Percentiles rank a stretch among this genome's conserved stretches.
These are phyloP conservation scores for Ogataea kodamae DNA, from an alignment of 805 yeast genomes.

Conservation along the genomic window DNA sequence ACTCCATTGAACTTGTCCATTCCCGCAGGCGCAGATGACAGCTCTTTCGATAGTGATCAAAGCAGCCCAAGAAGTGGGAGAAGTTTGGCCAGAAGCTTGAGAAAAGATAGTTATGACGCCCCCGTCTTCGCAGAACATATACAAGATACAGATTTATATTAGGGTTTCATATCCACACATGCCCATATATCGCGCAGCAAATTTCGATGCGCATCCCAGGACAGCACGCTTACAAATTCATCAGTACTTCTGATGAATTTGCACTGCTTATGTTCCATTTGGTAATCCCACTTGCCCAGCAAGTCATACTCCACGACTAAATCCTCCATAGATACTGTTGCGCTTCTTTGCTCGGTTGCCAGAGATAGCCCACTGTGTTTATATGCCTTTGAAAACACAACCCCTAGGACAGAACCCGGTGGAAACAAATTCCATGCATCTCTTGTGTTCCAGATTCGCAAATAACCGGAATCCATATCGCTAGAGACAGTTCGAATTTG, in stretches of 20 bases:
- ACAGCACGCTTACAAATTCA: conserved; percentile 16
- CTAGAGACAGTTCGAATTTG: conserved; percentile 9
- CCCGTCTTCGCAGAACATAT: conserved; percentile 23
- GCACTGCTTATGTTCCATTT: conserved; percentile 19
- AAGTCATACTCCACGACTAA: conserved; percentile 19
- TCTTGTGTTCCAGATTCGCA: conserved; percentile 24
- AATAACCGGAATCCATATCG: conserved; percentile 16
- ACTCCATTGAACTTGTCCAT: conserved; percentile 33
- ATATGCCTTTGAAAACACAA: conserved; percentile 15
- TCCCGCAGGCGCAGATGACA: conserved; percentile 19
- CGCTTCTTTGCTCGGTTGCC: conserved; percentile 19
- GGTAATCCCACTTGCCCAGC: conserved; percentile 22
- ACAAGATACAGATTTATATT: conserved; percentile 21
- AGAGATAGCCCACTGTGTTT: conserved; percentile 23
- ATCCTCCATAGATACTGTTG: conserved; percentile 11
- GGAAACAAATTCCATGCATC: conserved; percentile 25
- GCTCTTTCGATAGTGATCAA: conserved; percentile 20
- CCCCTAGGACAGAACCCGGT: conserved; percentile 12
- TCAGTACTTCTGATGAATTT: conserved; percentile 15
- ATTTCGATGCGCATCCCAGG: conserved; percentile 19
- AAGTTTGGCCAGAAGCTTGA: conserved; percentile 2
- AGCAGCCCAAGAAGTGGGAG: conserved; percentile 5
- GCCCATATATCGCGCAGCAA: conserved; percentile 23
- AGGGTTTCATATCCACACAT: conserved; percentile 19
- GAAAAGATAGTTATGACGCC: conserved; percentile 8